Base-by-base conservation (phyloP, 2,329 filamentous ascomycete genomes). In the Monilinia fructigena region DNA sequence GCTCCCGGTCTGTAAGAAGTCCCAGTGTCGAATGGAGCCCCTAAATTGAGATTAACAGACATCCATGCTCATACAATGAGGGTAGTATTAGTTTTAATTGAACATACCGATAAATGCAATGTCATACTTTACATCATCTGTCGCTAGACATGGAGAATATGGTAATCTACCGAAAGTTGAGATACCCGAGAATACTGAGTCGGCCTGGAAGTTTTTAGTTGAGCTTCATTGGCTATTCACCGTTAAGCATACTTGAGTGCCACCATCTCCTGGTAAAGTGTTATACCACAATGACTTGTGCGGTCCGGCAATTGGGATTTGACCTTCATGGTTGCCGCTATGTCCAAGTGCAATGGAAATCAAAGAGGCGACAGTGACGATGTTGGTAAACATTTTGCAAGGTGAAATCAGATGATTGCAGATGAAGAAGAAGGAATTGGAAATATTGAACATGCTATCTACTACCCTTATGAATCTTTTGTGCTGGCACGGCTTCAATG, bases 181-280 rank as follows among this genome's bases (percentile, higher is more conserved):
- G 74, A 96, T 95, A 38, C 92, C 92, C 1, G 90, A 94, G 79
- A 95, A 96, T 67, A 95, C 91, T 0, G 91, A 93, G 77, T 96
- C 91, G 68, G 91, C 91, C 89, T 93, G 54, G 12, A 50, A 64
- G 74, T 66, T 23, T 62, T 42, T 47, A 50, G 35, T 58, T 38
- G 28, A 35, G 18, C 26, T 20, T n/a, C 38, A 67, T 54, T 55
- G 26, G 53, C 62, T 48, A 20, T 28, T 23, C 68, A 5, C 66
- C 47, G 53, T 64, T 69, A 40, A 61, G 26, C 80, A 59, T 74
- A 91, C 90, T 82, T 95, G 91, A 50, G 87, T 95, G 66, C 91
- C 92, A 35, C 92, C 91, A 78, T 95, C 92, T 47, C 91, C 92
- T 4, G 92, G 92, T 6, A 96, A 80, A 1, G 81, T 87, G 76